Percentiles rank a stretch among this genome's conserved stretches.
These are phyloP conservation scores for Didymella pomorum DNA, from an alignment of 2,329 filamentous ascomycete species.

Conservation along the genomic window DNA sequence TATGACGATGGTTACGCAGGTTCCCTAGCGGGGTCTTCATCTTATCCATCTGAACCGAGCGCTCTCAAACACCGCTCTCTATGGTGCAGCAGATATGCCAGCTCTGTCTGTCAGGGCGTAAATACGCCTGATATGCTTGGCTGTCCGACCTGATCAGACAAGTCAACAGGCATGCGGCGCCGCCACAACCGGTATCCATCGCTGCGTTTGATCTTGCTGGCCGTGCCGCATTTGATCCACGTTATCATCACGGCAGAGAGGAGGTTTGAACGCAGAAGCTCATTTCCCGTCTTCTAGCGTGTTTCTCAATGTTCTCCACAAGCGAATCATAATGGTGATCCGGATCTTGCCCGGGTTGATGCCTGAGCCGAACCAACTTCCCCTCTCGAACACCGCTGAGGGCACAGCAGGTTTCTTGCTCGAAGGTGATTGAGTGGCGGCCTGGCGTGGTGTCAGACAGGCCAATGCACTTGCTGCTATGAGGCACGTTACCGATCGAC, in stretches of 20 bases:
- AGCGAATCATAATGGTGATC: slow-evolving; percentile 20
- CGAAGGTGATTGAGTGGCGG: background rate
- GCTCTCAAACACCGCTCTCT: slow-evolving; percentile 1
- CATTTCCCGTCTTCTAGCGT: slow-evolving; percentile 24
- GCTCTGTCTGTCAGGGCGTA: background rate
- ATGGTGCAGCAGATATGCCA: background rate
- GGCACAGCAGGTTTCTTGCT: slow-evolving; percentile 10
- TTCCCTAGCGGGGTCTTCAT: slow-evolving; percentile 9
- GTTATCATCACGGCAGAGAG: slow-evolving; percentile 10
- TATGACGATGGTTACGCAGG: slow-evolving; percentile 8
- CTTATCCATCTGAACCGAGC: slow-evolving; percentile 10
- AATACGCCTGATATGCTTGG: slow-evolving; percentile 14
- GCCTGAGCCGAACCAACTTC: slow-evolving; percentile 11
- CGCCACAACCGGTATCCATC: slow-evolving; percentile 15
- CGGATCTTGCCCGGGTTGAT: slow-evolving; percentile 8
- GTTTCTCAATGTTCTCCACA: slow-evolving; percentile 17
- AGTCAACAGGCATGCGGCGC: background rate
- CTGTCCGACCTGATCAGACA: slow-evolving; percentile 12
- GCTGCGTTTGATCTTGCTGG: slow-evolving; percentile 3
- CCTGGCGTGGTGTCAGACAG: background rate
- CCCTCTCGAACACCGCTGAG: slow-evolving; percentile 3
- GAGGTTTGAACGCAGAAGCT: slow-evolving; percentile 8
- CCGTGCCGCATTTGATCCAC: slow-evolving; percentile 8
- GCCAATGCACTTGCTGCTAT: background rate
- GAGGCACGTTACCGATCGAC: slow-evolving; percentile 2